Evolutionary conservation across 768 basidiomycete genomes (phyloP).

Genomic region (Lanmaoa pseudosensibilis): DNA sequence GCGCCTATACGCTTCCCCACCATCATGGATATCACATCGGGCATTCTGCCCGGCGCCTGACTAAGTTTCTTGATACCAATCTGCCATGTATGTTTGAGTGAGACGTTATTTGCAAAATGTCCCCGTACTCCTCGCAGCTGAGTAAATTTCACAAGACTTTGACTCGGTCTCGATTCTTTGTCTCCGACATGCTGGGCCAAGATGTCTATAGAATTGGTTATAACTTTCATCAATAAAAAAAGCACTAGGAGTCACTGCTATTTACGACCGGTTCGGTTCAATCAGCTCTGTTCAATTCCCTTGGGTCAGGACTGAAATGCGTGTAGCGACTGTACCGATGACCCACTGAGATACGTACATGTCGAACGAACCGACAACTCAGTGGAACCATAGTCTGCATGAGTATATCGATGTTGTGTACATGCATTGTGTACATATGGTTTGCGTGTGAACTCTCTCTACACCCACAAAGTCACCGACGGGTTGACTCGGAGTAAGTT

Average conservation of each 20-base stretch:
- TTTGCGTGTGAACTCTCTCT: background rate
- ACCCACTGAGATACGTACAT: background rate
- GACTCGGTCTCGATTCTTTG: background rate
- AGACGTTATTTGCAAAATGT: background rate
- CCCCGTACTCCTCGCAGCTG: too few relatives aligned
- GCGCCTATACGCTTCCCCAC: background rate
- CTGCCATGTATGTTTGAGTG: background rate
- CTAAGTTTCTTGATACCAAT: background rate
- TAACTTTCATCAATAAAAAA: background rate
- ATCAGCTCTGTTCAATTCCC: background rate
- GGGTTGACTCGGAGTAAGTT: background rate
- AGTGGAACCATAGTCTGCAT: too few relatives aligned
- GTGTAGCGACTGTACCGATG: background rate
- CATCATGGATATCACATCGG: background rate
- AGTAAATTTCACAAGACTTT: background rate
- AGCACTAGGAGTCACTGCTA: background rate
- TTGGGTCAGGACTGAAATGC: background rate
- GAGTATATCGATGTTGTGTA: too few relatives aligned
- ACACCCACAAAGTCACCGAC: background rate
- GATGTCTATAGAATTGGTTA: background rate
- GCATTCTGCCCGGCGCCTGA: background rate
- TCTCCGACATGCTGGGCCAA: background rate
- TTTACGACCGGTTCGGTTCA: background rate
- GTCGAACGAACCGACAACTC: background rate
- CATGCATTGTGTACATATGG: background rate